A percentile compares a stretch with the other conserved stretches of the same genome.
phyloP scores from a whole-genome alignment of 345 rosid species.

The Heritiera littoralis region DNA sequence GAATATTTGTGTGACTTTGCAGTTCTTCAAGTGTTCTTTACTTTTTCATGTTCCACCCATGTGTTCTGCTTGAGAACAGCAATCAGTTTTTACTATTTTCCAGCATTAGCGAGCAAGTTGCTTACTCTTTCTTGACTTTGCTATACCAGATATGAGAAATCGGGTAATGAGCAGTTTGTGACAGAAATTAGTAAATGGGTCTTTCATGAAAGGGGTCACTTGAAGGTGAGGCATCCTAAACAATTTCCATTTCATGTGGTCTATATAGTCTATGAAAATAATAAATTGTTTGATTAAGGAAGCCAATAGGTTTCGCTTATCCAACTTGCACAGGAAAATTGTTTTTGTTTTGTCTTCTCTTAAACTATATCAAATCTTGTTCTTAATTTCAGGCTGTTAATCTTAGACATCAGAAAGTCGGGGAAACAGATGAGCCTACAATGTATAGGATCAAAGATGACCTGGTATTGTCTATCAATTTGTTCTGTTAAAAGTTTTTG shows the following conservation, averaged over 20 bases:
- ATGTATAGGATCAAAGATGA: slow-evolving; percentile 71
- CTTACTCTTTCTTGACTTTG: slow-evolving; percentile 24
- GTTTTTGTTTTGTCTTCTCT: background rate
- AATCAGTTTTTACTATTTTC: background rate
- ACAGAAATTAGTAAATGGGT: slow-evolving; percentile 79
- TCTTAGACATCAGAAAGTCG: slow-evolving; percentile 56
- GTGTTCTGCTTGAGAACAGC: background rate
- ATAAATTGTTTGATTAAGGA: background rate
- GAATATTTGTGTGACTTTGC: background rate
- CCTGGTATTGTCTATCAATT: slow-evolving; percentile 39
- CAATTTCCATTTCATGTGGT: background rate
- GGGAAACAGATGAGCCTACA: slow-evolving; percentile 62
- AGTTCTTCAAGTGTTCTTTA: background rate
- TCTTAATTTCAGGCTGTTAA: slow-evolving; percentile 46
- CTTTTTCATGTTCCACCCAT: background rate
- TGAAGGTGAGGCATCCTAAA: slow-evolving; percentile 47
- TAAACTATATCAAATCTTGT: background rate
- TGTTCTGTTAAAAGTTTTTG: background rate
- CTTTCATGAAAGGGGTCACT: slow-evolving; percentile 74
- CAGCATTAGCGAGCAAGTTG: background rate
- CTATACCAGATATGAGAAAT: slow-evolving; percentile 50
- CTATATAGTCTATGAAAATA: background rate
- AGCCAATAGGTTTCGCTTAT: background rate
- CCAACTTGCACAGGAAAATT: background rate
- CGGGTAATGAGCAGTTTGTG: slow-evolving; percentile 68